Conservation (phyloP, 2,329 filamentous ascomycete species). For the Geosmithia flava region DNA sequence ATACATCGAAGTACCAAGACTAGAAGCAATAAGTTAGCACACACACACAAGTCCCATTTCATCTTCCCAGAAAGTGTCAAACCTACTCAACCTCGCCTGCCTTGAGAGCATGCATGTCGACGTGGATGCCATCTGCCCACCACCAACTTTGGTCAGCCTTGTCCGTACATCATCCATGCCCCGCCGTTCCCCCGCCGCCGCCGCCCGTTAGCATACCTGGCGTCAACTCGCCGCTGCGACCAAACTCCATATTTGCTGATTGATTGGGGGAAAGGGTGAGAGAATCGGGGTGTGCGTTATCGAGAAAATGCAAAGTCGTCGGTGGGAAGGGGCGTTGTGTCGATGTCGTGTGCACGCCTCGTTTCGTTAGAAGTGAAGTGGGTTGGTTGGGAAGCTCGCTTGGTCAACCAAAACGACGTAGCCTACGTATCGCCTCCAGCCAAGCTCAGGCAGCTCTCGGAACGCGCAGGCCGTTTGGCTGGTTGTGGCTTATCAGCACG, state of each 20-base stretch:
- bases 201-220: conserved; percentile 36
- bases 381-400: conserved; percentile 8
- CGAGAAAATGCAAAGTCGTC: neutral
- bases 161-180: neutral
- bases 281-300: neutral
- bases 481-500: conserved; percentile 9
- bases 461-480: conserved; percentile 22
- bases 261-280: neutral
- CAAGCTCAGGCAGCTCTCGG: conserved; percentile 33
- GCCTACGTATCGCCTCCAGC: conserved; percentile 1
- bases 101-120: conserved; percentile 98
- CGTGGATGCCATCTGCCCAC: conserved; percentile 82
- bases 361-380: conserved; percentile 4
- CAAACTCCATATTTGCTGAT: conserved; percentile 57
- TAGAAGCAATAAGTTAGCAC: conserved; percentile 29
- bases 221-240: conserved; percentile 47
- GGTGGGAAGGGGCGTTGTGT: neutral
- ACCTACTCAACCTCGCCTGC: conserved; percentile 97
- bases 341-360: neutral
- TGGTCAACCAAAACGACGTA: conserved; percentile 8
- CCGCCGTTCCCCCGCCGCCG: neutral
- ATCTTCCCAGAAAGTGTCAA: neutral
- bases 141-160: conserved; percentile 3
- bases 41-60: neutral
- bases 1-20: conserved; percentile 95